Evolutionary conservation across 352 stramenopile species (phyloP).

Genomic region (Globisporangium okanoganense): DNA sequence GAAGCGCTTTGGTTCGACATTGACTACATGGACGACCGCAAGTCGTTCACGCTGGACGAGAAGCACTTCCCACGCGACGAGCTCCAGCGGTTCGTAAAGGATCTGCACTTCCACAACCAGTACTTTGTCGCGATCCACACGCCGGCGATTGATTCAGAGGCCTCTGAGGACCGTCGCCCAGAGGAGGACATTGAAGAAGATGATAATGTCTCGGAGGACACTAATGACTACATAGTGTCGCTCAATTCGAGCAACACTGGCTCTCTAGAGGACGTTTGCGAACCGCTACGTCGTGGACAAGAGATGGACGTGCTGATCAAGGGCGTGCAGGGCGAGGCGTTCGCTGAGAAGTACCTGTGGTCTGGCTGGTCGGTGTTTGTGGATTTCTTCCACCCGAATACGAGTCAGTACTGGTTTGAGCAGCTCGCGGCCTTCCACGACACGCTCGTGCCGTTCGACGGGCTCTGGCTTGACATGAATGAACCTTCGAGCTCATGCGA

Average conservation of each 20-base stretch:
- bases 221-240: not conserved
- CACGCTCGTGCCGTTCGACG: conserved; percentile 63
- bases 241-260: not conserved
- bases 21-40: conserved; percentile 51
- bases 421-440: conserved; percentile 61
- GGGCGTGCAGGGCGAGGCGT: conserved; percentile 51
- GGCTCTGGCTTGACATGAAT: conserved; percentile 84
- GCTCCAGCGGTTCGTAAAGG: conserved; percentile 56
- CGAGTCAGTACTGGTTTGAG: conserved; percentile 62
- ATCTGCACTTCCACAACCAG: conserved; percentile 80
- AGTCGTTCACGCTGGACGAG: conserved; percentile 64
- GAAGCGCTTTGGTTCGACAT: conserved; percentile 80
- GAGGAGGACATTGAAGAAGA: not conserved
- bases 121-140: conserved; percentile 72
- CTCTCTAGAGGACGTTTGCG: not conserved
- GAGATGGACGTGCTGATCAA: conserved; percentile 77
- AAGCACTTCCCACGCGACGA: conserved; percentile 36
- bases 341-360: conserved; percentile 65
- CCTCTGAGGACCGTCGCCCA: not conserved
- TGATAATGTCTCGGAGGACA: not conserved
- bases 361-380: conserved; percentile 69
- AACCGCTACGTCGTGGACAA: conserved; percentile 34
- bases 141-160: conserved; percentile 42
- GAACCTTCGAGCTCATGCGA: conserved; percentile 76
- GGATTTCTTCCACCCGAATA: conserved; percentile 83